phyloP scores from a whole-genome alignment of 441 rosid species.

The Erysimum cheiri region DNA sequence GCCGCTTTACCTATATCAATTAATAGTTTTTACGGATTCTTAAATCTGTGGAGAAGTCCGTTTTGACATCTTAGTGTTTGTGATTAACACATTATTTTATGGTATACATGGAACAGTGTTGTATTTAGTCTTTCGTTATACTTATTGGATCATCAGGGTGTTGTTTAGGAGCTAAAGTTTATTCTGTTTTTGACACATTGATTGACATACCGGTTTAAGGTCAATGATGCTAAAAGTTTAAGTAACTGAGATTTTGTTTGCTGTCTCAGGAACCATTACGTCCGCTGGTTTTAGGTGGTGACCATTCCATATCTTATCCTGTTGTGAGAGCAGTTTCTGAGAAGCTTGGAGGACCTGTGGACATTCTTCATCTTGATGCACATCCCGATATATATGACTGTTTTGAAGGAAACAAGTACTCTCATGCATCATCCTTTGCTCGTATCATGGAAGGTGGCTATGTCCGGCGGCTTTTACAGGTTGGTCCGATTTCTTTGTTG shows the following conservation, averaged over 20 bases:
- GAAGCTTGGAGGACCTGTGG: conserved; percentile 97
- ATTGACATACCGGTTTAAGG: not conserved
- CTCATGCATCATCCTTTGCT: conserved; percentile 99
- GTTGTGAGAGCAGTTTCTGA: conserved; percentile 95
- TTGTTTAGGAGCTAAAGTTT: not conserved
- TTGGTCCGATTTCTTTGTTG: conserved; percentile 28
- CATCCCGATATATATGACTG: conserved; percentile 94
- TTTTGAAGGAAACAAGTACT: conserved; percentile 91
- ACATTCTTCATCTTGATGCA: conserved; percentile 95
- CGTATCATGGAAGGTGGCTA: conserved; percentile 99
- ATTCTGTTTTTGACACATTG: conserved; percentile 1
- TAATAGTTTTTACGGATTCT: not conserved
- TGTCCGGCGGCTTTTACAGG: conserved; percentile 94
- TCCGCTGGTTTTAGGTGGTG: conserved; percentile 95
- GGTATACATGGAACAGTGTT: not conserved
- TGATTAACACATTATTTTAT: not conserved
- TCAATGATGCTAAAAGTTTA: not conserved
- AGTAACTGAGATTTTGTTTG: not conserved
- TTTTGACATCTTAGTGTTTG: conserved; percentile 2
- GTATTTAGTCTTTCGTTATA: not conserved
- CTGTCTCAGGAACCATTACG: conserved; percentile 74
- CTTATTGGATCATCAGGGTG: not conserved
- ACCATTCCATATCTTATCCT: conserved; percentile 93
- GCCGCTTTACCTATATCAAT: too few species aligned
- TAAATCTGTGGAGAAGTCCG: not conserved